Evolutionary conservation across 225 moss, liverwort and hornwort genomes (phyloP), one percentile per base, ranked within the genome.

Genomic region (Straminergon stramineum): DNA sequence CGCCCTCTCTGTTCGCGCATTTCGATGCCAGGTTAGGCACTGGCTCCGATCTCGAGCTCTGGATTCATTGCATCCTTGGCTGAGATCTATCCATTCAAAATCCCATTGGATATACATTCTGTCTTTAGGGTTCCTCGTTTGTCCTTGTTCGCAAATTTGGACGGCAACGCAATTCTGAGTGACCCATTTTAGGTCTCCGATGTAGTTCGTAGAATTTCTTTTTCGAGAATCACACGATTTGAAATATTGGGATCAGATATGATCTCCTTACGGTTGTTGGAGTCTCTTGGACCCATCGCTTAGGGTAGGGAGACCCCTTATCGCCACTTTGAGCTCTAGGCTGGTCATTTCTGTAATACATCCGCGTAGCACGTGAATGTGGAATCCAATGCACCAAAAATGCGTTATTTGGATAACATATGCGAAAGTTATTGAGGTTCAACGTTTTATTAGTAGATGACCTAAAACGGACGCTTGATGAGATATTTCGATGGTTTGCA

Each of bases 1-100:
- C 93, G 37, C 94, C 94, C 43, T 91, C 92, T 35, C 66, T 86
- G 88, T 91, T 91, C 80, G 93, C 91, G 75, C 90, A 93, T 88
- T 93, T 88, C 79, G 91, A 90, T 91, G 23, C 91, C 88, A 90
- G 93, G 93, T 93, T 17, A 57, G 91, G 51, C 43, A 23, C 45
- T 41, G 32, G 58, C 35, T 66, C 52, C 83, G 84, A 84, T 56
- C 67, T 71, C 34, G 34, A 60, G 60, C 80, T 34, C 39, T 64
- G 56, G 63, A 85, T n/a, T 80, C 74, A 62, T 62, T 60, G 43
- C 43, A 34, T 73, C 15, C 58, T 56, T 71, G 57, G 3, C 21
- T 51, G 83, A 62, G 84, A 85, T 67, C 64, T 84, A 53, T 51
- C 73, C 43, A 73, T 48, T n/a, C 66, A 68, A 45, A 81, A 45